Evolutionary conservation across 2,329 filamentous ascomycete species (phyloP).

Genomic region (Diaporthe citrichinensis): DNA sequence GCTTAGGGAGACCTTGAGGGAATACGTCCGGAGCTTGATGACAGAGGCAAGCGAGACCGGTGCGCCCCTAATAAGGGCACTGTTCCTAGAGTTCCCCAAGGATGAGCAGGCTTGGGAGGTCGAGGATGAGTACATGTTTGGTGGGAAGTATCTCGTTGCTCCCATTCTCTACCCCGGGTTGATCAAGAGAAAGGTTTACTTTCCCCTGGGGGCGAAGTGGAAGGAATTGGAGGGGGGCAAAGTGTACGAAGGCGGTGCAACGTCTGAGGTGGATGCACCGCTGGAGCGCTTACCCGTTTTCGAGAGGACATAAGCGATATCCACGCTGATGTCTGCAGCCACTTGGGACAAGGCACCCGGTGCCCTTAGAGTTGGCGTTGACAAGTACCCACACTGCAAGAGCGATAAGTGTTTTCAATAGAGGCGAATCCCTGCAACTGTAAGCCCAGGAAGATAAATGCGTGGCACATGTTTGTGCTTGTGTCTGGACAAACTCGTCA

Average conservation of each 20-base stretch:
- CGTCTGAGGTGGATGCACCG: constrained; percentile 38
- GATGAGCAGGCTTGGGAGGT: constrained; percentile 69
- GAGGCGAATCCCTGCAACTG: neutral
- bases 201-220: constrained; percentile 57
- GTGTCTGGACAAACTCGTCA: neutral
- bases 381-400: neutral
- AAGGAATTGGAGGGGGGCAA: constrained; percentile 40
- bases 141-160: constrained; percentile 69
- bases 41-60: constrained; percentile 71
- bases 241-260: constrained; percentile 36
- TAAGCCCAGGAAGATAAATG: neutral
- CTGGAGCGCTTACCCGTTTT: constrained; percentile 40
- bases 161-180: constrained; percentile 68
- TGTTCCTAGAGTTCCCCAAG: constrained; percentile 75
- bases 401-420: neutral
- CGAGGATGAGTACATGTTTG: constrained; percentile 76
- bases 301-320: constrained; percentile 25
- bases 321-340: neutral
- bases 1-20: constrained; percentile 70
- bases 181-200: constrained; percentile 62
- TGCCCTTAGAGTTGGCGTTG: neutral
- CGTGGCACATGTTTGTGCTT: neutral
- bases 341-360: neutral
- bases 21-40: constrained; percentile 72
- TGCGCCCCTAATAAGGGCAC: constrained; percentile 71